phyloP scores from a whole-genome alignment of 192 early-diverging fungal species.

The Podila clonocystis region DNA sequence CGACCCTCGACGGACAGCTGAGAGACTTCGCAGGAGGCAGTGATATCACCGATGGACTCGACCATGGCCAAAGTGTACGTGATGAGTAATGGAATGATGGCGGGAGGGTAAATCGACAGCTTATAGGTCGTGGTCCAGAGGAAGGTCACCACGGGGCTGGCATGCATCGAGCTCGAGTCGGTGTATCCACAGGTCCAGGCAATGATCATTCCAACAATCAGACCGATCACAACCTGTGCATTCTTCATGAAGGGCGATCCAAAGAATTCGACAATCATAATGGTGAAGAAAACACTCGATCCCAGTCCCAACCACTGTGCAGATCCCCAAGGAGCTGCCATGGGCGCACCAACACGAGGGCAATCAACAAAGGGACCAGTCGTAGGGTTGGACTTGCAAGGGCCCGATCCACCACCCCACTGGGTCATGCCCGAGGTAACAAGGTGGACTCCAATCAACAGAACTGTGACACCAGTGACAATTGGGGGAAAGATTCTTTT shows the following conservation, averaged over 20 bases:
- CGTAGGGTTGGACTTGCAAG: conserved; percentile 49
- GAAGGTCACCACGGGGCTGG: conserved; percentile 59
- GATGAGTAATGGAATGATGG: conserved; percentile 59
- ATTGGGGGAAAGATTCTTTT: conserved; percentile 65
- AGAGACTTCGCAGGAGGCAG: conserved; percentile 64
- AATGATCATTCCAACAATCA: conserved; percentile 62
- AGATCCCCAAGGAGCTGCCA: conserved; percentile 62
- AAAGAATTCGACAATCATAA: conserved; percentile 63
- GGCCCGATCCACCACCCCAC: conserved; percentile 63
- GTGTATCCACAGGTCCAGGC: conserved; percentile 62
- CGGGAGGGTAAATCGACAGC: conserved; percentile 55
- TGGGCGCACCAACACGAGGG: conserved; percentile 51
- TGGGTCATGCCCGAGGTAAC: conserved; percentile 54
- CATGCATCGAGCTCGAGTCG: conserved; percentile 46
- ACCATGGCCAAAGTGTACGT: conserved; percentile 57
- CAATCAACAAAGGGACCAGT: conserved; percentile 59
- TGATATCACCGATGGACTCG: conserved; percentile 63
- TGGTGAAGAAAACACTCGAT: conserved; percentile 57
- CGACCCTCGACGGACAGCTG: conserved; percentile 59
- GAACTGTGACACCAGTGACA: conserved; percentile 61
- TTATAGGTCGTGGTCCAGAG: conserved; percentile 63
- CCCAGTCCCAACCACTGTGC: conserved; percentile 62
- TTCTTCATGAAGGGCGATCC: conserved; percentile 68
- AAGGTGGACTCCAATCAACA: conserved; percentile 58
- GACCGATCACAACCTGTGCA: conserved; percentile 58